Evolutionary conservation across 1,284 basidiomycete genomes (phyloP).

Genomic region (Entoloma clypeatum): DNA sequence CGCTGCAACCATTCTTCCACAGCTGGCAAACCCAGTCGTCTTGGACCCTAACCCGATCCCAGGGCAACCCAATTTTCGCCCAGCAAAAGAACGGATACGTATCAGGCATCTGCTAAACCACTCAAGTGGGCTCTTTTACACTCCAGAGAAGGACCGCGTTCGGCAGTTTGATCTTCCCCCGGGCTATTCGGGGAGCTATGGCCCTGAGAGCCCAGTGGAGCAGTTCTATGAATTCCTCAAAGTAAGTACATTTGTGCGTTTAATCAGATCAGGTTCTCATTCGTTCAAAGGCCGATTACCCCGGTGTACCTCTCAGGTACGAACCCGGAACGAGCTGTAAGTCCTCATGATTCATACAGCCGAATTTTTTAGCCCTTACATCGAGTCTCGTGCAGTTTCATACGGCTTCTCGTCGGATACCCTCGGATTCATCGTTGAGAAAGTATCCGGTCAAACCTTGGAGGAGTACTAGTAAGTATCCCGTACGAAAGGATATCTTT

Average conservation of each 20-base stretch:
- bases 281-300: slow-evolving; percentile 6
- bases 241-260: slow-evolving; percentile 11
- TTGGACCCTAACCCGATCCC: slow-evolving; percentile 5
- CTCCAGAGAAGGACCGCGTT: slow-evolving; percentile 3
- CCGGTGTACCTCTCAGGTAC: slow-evolving; percentile 10
- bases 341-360: background rate
- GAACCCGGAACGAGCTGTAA: slow-evolving; percentile 18
- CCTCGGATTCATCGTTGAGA: slow-evolving; percentile 14
- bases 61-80: slow-evolving; percentile 2
- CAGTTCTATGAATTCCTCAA: slow-evolving; percentile 20
- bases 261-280: background rate
- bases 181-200: slow-evolving; percentile 9
- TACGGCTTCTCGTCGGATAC: slow-evolving; percentile 13
- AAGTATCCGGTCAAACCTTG: slow-evolving; percentile 13
- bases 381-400: slow-evolving; percentile 6
- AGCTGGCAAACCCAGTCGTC: slow-evolving; percentile 20
- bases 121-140: slow-evolving; percentile 22
- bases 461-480: slow-evolving; percentile 10
- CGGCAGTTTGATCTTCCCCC: too few species aligned
- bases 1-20: slow-evolving; percentile 18
- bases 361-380: background rate
- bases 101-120: slow-evolving; percentile 23
- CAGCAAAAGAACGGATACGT: slow-evolving; percentile 14
- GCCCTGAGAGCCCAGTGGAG: slow-evolving; percentile 16
- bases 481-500: slow-evolving; percentile 3